Percentiles rank a stretch among this genome's conserved stretches.
Conservation (phyloP, 768 basidiomycete genomes). For the Lactarius hengduanensis region DNA sequence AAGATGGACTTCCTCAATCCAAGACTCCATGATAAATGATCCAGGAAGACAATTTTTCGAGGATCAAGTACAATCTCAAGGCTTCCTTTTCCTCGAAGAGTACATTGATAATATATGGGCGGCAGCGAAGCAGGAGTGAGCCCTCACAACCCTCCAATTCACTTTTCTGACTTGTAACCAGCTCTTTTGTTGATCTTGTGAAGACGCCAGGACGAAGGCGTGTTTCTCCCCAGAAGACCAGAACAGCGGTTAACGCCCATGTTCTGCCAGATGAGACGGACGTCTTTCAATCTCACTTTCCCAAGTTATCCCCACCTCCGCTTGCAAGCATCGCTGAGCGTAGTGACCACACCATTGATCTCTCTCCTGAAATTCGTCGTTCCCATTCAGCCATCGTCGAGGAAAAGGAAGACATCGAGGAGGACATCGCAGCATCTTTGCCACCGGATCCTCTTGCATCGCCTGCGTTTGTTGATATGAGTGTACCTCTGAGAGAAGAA, state of each 20-base stretch:
- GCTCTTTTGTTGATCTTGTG: conserved; percentile 73
- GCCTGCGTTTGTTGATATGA: conserved; percentile 23
- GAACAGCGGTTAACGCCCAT: conserved; percentile 35
- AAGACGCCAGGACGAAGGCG: conserved; percentile 82
- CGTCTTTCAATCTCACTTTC: conserved; percentile 14
- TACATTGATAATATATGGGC: conserved; percentile 71
- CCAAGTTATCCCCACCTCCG: conserved; percentile 10
- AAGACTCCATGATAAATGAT: conserved; percentile 68
- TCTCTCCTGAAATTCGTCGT: not conserved
- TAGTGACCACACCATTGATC: not conserved
- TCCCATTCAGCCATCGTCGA: conserved; percentile 10
- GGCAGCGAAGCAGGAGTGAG: conserved; percentile 64
- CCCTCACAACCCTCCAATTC: not conserved
- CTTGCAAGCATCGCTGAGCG: not conserved
- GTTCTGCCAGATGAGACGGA: conserved; percentile 70
- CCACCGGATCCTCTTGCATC: conserved; percentile 11
- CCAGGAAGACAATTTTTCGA: conserved; percentile 68
- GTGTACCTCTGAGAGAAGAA: conserved; percentile 30
- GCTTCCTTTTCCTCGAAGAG: conserved; percentile 76
- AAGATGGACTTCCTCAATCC: conserved; percentile 66
- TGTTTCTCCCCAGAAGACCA: conserved; percentile 49
- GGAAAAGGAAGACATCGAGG: conserved; percentile 19
- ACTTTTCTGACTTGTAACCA: conserved; percentile 32
- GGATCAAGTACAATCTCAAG: conserved; percentile 71
- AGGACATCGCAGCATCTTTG: not conserved